Base-by-base conservation (phyloP, 306 rosid species). In the Gleditsia sinensis region DNA sequence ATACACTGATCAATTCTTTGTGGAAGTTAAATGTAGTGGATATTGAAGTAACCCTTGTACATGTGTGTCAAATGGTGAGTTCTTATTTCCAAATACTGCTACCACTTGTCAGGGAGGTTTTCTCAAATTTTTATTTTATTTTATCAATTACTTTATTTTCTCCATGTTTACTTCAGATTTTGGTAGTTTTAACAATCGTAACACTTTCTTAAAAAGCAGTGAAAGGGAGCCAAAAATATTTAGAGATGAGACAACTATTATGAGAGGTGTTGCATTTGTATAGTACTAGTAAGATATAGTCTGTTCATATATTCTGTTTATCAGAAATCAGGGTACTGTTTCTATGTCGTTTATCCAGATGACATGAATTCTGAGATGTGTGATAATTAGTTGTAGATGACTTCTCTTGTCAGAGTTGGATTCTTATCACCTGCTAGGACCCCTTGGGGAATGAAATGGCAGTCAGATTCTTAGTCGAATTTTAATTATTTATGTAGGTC, bases 21-120 rank as follows among this genome's bases (percentile, higher is more conserved):
- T 94, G 97, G 99, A 94, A 90, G 83, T 77, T 94, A 79, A 94
- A 94, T 78, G 97, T 92, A 48, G 92, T 92, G 24, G 99, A 94
- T 83, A 85, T 94, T 73, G 99, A 94, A 92, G 84, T 88, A 62
- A 94, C 99, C 19, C 92, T 94, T 64, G 75, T 84, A 58, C 92
- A 87, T 60, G 97, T 94, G 79, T 94, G 96, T 73, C 99, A 94
- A 79, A 86, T 90, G 96, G 99, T 94, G 75, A 84, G 93, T 63
- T 78, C 80, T 79, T 32, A 59, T 66, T 24, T 7, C 25, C 23
- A n/a, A n/a, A n/a, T n/a, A n/a, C n/a, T n/a, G n/a, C n/a, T n/a
- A n/a, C n/a, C n/a, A n/a, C n/a, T n/a, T n/a, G n/a, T n/a, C n/a
- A n/a, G n/a, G n/a, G n/a, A n/a, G n/a, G n/a, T n/a, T n/a, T n/a